Percentiles rank a stretch among this genome's conserved stretches.
Conservation (phyloP, 1,139 yeast genomes). For the Wickerhamomyces sp. region DNA sequence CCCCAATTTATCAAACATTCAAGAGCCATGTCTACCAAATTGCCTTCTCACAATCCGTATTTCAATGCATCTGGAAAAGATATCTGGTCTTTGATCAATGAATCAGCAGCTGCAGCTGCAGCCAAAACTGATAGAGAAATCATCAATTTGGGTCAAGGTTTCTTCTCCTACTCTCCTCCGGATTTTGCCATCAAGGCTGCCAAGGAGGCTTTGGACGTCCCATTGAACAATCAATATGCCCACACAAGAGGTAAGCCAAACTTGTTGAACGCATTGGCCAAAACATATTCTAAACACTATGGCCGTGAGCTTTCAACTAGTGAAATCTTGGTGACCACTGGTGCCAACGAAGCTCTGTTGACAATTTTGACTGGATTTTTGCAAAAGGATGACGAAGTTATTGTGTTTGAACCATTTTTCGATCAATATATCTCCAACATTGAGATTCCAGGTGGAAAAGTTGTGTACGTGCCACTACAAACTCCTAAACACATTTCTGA, state of each 20-base stretch:
- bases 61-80: constrained; percentile 60
- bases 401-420: constrained; percentile 96
- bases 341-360: constrained; percentile 95
- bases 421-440: constrained; percentile 95
- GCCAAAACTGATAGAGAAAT: constrained; percentile 58
- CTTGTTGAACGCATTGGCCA: constrained; percentile 61
- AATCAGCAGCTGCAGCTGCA: constrained; percentile 83
- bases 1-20: no score
- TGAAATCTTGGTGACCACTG: constrained; percentile 82
- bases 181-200: constrained; percentile 83
- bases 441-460: constrained; percentile 88
- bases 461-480: constrained; percentile 76
- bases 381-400: constrained; percentile 87
- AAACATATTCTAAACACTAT: constrained; percentile 64
- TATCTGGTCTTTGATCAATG: constrained; percentile 92
- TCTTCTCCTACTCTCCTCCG: constrained; percentile 93
- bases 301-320: constrained; percentile 55
- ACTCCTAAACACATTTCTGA: constrained; percentile 72
- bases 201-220: constrained; percentile 61
- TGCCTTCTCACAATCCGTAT: constrained; percentile 32
- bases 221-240: constrained; percentile 85
- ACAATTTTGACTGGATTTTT: constrained; percentile 80
- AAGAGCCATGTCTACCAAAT: constrained; percentile 15
- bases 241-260: constrained; percentile 85
- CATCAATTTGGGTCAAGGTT: constrained; percentile 92